Evolutionary conservation across 805 yeast species (phyloP).

Genomic region (Pichia gijzeniarum): DNA sequence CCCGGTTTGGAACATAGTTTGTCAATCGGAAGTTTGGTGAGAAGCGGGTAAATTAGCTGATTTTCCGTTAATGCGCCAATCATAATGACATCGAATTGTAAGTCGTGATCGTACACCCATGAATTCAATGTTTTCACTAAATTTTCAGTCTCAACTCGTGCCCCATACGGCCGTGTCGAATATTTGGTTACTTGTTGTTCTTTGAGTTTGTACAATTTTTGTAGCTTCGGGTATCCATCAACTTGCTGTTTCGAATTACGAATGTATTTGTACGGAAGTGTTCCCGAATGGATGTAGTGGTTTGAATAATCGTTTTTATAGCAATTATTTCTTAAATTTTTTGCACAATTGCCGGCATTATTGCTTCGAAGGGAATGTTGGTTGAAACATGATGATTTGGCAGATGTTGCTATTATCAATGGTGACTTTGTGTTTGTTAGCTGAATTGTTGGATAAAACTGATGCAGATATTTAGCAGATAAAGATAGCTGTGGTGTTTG

Average conservation of each 20-base stretch:
- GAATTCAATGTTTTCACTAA: constrained; percentile 50
- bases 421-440: background rate
- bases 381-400: background rate
- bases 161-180: constrained; percentile 62
- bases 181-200: constrained; percentile 45
- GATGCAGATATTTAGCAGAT: constrained; percentile 2
- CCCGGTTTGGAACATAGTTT: constrained; percentile 80
- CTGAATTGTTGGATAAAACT: constrained; percentile 1
- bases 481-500: background rate
- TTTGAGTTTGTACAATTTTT: constrained; percentile 60
- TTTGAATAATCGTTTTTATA: constrained; percentile 69
- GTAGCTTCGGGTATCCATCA: constrained; percentile 83
- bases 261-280: constrained; percentile 56
- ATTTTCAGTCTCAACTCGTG: constrained; percentile 43
- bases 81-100: constrained; percentile 86
- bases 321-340: constrained; percentile 11
- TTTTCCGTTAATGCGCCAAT: constrained; percentile 79
- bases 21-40: constrained; percentile 63
- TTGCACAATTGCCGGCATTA: background rate
- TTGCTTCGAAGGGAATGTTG: background rate
- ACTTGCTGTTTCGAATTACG: constrained; percentile 61
- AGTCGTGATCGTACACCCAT: constrained; percentile 54
- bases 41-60: constrained; percentile 56
- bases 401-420: background rate
- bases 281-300: constrained; percentile 56